Conservation (phyloP, 1,284 basidiomycete genomes). For the Ceratobasidium sp. region DNA sequence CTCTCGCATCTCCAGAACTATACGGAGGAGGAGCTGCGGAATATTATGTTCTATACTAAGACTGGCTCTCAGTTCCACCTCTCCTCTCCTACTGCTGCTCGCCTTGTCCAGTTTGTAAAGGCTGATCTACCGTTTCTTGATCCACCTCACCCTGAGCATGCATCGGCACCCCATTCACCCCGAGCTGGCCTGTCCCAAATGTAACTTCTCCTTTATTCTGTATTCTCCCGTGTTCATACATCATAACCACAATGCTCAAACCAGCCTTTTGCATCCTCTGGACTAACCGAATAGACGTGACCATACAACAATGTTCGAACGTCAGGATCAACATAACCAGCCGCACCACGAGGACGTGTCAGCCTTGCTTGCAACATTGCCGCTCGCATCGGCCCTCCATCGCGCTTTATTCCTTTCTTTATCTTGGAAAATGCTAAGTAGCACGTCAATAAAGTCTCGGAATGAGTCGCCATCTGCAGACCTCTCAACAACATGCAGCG, state of each 20-base stretch:
- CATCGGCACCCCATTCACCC: not conserved
- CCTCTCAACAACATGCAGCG: not conserved
- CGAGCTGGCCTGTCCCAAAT: not conserved
- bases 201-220: not conserved
- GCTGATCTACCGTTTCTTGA: not conserved
- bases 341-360: not conserved
- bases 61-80: not conserved
- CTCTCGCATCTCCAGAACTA: slow-evolving; percentile 1
- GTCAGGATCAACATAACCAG: slow-evolving; percentile 3
- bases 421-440: slow-evolving; percentile 53
- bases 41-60: not conserved
- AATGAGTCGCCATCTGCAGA: not conserved
- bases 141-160: not conserved
- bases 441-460: slow-evolving; percentile 6
- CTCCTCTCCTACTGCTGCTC: slow-evolving; percentile 6
- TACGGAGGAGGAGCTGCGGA: not conserved
- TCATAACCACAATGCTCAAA: slow-evolving; percentile 42
- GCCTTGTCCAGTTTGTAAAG: not conserved
- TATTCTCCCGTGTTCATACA: not conserved
- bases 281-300: slow-evolving; percentile 36
- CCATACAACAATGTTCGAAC: slow-evolving; percentile 4
- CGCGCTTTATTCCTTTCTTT: slow-evolving; percentile 50
- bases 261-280: slow-evolving; percentile 37
- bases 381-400: slow-evolving; percentile 43
- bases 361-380: slow-evolving; percentile 14